Conservation (phyloP, 2,329 filamentous ascomycete genomes). For the Thermomyces lanuginosus region DNA sequence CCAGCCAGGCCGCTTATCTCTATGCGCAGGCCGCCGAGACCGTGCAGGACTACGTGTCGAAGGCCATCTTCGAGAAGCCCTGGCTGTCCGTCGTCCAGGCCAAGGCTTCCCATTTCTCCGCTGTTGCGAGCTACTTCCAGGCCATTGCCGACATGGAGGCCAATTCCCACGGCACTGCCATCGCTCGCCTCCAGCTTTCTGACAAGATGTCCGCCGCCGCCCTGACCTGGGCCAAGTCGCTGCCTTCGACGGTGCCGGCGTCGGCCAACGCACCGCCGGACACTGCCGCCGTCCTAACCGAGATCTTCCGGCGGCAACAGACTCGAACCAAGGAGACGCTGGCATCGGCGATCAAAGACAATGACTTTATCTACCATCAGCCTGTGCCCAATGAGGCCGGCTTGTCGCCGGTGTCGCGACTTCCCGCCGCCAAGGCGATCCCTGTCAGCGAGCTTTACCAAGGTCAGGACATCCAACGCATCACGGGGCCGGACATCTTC, state of each 20-base stretch:
- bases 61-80: slow-evolving; percentile 82
- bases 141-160: slow-evolving; percentile 79
- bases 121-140: slow-evolving; percentile 85
- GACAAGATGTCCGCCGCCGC: slow-evolving; percentile 67
- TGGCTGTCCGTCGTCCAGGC: slow-evolving; percentile 59
- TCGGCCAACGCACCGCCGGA: slow-evolving; percentile 74
- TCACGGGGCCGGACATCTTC: slow-evolving; percentile 93
- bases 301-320: slow-evolving; percentile 69
- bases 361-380: slow-evolving; percentile 97
- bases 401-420: slow-evolving; percentile 65
- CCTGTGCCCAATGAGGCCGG: slow-evolving; percentile 73
- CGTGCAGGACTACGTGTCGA: slow-evolving; percentile 79
- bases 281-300: slow-evolving; percentile 54
- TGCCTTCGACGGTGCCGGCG: slow-evolving; percentile 62
- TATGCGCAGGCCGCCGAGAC: slow-evolving; percentile 81
- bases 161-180: slow-evolving; percentile 69
- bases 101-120: slow-evolving; percentile 70
- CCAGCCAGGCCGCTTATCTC: slow-evolving; percentile 75
- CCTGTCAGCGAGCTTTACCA: slow-evolving; percentile 93
- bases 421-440: slow-evolving; percentile 91
- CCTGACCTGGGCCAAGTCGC: slow-evolving; percentile 55
- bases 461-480: slow-evolving; percentile 89
- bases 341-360: slow-evolving; percentile 65
- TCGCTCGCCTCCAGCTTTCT: slow-evolving; percentile 66
- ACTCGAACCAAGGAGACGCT: slow-evolving; percentile 69